A percentile compares a stretch with the other conserved stretches of the same genome.
These are phyloP conservation scores for Hyphodiscus sp. DNA, from an alignment of 2,329 filamentous ascomycete genomes.

Conservation along the genomic window DNA sequence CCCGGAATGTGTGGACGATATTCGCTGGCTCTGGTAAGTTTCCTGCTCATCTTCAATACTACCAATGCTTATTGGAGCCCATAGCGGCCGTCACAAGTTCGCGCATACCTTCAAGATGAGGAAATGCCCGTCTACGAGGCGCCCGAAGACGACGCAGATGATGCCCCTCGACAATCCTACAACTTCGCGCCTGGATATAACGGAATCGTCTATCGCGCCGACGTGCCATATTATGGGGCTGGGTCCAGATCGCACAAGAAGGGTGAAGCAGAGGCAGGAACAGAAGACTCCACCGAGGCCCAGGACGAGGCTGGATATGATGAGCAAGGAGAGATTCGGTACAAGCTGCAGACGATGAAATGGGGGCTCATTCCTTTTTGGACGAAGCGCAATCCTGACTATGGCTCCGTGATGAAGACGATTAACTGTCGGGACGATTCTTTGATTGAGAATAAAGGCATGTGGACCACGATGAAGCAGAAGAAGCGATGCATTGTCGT, in stretches of 20 bases:
- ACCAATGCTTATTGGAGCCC: conserved; percentile 1
- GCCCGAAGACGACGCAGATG: conserved; percentile 59
- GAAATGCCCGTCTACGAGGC: conserved; percentile 67
- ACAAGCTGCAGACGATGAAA: conserved; percentile 88
- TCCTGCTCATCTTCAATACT: neutral
- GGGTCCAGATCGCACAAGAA: conserved; percentile 31
- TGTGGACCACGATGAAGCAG: conserved; percentile 91
- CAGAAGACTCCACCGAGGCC: conserved; percentile 17
- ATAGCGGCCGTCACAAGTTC: conserved; percentile 71
- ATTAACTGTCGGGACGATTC: conserved; percentile 96
- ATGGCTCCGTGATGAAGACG: conserved; percentile 71
- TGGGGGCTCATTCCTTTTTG: conserved; percentile 94
- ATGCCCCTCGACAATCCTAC: conserved; percentile 64
- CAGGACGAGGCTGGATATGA: conserved; percentile 11
- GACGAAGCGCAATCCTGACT: conserved; percentile 78
- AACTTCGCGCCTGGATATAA: conserved; percentile 88
- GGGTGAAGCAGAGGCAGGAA: conserved; percentile 20
- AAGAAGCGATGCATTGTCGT: conserved; percentile 82
- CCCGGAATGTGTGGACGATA: conserved; percentile 30
- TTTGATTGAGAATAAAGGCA: conserved; percentile 64
- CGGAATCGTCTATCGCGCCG: conserved; percentile 79
- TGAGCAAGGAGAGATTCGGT: conserved; percentile 40
- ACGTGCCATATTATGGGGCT: conserved; percentile 56
- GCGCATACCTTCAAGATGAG: conserved; percentile 64
- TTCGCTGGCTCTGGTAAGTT: conserved; percentile 25